phyloP scores from a whole-genome alignment of 1,284 basidiomycete species.

The Ustilago xerochloae region DNA sequence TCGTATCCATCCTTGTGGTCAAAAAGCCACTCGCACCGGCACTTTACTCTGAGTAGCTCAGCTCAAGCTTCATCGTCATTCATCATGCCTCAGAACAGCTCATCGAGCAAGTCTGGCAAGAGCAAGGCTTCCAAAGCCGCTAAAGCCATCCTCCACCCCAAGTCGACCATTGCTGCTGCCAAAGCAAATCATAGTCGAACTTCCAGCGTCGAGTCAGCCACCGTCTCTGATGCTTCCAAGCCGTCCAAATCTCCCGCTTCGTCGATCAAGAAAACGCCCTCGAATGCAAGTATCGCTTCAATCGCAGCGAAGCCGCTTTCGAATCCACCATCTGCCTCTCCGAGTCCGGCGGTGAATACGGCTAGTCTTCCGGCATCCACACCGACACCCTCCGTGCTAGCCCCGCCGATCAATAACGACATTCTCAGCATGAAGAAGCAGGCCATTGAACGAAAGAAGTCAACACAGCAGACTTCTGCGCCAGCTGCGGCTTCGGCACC shows the following conservation, averaged over 20 bases:
- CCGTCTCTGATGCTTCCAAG: not conserved
- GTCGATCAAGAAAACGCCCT: conserved; percentile 22
- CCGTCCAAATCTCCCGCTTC: conserved; percentile 6
- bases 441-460: not conserved
- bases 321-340: conserved; percentile 4
- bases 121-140: conserved; percentile 38
- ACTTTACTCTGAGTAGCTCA: not conserved
- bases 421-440: conserved; percentile 27
- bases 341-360: conserved; percentile 3
- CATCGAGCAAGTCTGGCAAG: conserved; percentile 15
- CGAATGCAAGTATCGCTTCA: conserved; percentile 28
- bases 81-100: conserved; percentile 18
- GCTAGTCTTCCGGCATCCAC: conserved; percentile 6
- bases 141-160: conserved; percentile 42
- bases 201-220: conserved; percentile 8
- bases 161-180: conserved; percentile 28
- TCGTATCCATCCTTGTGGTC: not conserved
- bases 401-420: conserved; percentile 13
- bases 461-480: not conserved
- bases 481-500: not conserved
- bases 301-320: conserved; percentile 14
- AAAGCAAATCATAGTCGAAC: conserved; percentile 13
- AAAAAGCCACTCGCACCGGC: not conserved
- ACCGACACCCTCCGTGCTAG: conserved; percentile 12
- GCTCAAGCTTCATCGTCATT: not conserved